phyloP scores from a whole-genome alignment of 2,329 filamentous ascomycete species.

The Alternaria triticimaculans region DNA sequence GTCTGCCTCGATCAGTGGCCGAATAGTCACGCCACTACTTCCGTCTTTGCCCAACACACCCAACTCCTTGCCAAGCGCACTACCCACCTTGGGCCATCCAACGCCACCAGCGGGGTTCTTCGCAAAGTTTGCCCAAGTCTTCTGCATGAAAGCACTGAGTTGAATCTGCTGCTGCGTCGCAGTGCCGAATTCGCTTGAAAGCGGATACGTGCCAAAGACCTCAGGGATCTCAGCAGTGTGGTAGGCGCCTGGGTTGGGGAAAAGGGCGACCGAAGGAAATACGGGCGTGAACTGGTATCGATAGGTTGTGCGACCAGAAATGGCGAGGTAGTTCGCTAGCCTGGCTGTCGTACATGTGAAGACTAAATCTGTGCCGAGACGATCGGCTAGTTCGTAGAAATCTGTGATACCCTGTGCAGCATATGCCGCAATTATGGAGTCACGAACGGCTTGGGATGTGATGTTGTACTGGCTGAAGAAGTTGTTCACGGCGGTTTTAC shows the following conservation, averaged over 20 bases:
- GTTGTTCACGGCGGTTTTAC: constrained; percentile 3
- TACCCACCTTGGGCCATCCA: constrained; percentile 15
- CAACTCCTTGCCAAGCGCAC: constrained; percentile 6
- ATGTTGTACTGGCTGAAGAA: constrained; percentile 7
- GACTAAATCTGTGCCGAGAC: constrained; percentile 11
- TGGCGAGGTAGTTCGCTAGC: constrained; percentile 11
- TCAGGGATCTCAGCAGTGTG: constrained; percentile 28
- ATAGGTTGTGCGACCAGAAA: constrained; percentile 19
- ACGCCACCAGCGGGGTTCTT: constrained; percentile 20
- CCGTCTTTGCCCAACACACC: constrained; percentile 15
- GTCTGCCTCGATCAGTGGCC: constrained; percentile 7
- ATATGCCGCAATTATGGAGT: constrained; percentile 8
- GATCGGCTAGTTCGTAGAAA: constrained; percentile 6
- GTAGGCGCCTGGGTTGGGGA: constrained; percentile 21
- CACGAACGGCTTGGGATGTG: not conserved
- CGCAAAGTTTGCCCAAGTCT: constrained; percentile 32
- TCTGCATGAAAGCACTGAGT: constrained; percentile 29
- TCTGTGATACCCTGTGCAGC: not conserved
- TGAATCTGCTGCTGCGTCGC: constrained; percentile 21
- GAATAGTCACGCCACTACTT: constrained; percentile 9
- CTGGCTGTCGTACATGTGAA: constrained; percentile 15
- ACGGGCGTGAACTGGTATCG: constrained; percentile 24
- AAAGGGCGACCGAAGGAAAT: constrained; percentile 14
- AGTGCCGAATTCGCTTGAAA: constrained; percentile 10
- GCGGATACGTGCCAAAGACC: constrained; percentile 31